Evolutionary conservation across 805 yeast genomes (phyloP), one percentile per base, ranked within the genome.

Genomic region (Cyberlindnera misumaiensis): DNA sequence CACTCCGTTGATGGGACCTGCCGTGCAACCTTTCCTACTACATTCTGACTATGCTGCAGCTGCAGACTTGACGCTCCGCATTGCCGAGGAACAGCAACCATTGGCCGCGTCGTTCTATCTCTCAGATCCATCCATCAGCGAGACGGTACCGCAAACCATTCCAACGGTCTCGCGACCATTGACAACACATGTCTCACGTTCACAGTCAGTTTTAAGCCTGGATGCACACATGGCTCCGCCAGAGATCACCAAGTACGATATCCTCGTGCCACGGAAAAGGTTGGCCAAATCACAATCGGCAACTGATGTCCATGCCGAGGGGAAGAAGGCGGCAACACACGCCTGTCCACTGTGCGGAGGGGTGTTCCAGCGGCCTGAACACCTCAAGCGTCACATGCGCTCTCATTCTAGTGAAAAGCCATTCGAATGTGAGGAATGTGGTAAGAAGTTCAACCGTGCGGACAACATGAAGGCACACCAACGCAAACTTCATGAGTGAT

Each of bases 391-490:
- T 50, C 96, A 88, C 59, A 62, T 70, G 56, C 70, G 88, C 49
- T 69, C 88, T 2, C 97, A 88, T 59, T 75, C 87, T 4, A 75
- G 77, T 46, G 90, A 83, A 46, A 70, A 94, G 42, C 95, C 96
- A 0, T 88, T 73, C 53, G 61, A 59, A 28, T 84, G 96, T 58
- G 62, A 66, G 7, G 64, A 64, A 11, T 86, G 95, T 62, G 70
- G 66, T 3, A 79, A 80, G 44, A 57, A 76, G 22, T 86, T 86
- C 55, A 70, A 77, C 30, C 68, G 95, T 46, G 81, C 81, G 42
- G 89, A 88, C 48, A 94, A 88, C 61, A 66, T 88, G 40, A 72
- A 80, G 40, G 86, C 93, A n/a, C 97, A 88, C 58, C 60, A 77
- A 49, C 72, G 78, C 52, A 78, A 78, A 51, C 76, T 78, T 32